Conservation (phyloP, 148 eudicot genomes). For the Amaranthus cruentus region DNA sequence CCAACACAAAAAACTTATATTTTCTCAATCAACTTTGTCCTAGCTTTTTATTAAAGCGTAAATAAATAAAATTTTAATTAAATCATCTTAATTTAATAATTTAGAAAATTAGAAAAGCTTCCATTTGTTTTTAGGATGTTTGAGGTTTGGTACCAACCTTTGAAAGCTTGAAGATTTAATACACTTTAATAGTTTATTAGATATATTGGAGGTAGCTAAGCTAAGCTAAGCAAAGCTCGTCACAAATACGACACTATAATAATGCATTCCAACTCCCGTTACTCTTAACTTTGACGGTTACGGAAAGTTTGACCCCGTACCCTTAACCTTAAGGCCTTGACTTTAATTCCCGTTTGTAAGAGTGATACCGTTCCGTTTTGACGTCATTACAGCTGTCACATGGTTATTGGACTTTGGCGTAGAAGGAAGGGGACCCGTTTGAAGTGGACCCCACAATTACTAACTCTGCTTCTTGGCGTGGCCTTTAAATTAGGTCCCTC, state of each 20-base stretch:
- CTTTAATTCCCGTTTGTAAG: neutral
- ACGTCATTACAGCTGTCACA: constrained; percentile 18
- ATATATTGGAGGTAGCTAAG: constrained; percentile 6
- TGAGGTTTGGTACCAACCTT: constrained; percentile 20
- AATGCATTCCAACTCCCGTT: constrained; percentile 12
- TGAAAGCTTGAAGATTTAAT: neutral
- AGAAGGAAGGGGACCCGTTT: constrained; percentile 22
- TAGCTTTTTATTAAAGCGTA: neutral
- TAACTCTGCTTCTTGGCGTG: constrained; percentile 18
- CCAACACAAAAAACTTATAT: no score
- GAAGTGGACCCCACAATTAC: neutral
- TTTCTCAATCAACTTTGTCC: no score
- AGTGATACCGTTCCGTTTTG: neutral
- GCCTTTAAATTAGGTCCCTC: constrained; percentile 21
- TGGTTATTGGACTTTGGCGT: constrained; percentile 27
- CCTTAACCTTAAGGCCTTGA: neutral
- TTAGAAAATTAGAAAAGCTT: neutral
- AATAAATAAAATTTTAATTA: neutral
- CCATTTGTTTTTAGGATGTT: constrained; percentile 2
- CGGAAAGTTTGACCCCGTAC: constrained; percentile 11
- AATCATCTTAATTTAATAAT: neutral
- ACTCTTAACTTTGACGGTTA: constrained; percentile 5
- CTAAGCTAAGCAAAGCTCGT: constrained; percentile 11
- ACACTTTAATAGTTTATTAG: neutral
- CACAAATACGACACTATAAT: constrained; percentile 24